Conservation (phyloP, 1,284 basidiomycete species). For the Austroboletus olivaceoglutinosus region DNA sequence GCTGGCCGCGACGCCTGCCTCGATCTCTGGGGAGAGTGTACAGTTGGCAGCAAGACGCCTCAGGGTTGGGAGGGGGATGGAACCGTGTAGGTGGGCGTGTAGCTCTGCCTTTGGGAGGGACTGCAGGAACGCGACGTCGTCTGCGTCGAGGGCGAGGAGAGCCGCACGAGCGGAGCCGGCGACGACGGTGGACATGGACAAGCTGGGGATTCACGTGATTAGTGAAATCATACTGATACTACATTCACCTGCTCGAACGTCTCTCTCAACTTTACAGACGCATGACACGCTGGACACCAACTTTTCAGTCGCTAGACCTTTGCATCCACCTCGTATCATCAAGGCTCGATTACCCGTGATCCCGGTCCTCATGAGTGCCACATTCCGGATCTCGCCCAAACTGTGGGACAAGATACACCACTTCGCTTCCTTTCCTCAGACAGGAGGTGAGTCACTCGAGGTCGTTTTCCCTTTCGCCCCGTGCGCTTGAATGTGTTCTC, state of each 20-base stretch:
- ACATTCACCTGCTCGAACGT: neutral
- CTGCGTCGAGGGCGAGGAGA: constrained; percentile 47
- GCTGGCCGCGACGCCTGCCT: constrained; percentile 10
- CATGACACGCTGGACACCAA: constrained; percentile 8
- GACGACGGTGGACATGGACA: constrained; percentile 5
- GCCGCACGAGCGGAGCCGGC: constrained; percentile 41
- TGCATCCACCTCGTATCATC: neutral
- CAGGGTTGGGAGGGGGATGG: constrained; percentile 66
- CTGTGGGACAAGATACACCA: constrained; percentile 94
- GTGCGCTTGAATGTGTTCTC: neutral
- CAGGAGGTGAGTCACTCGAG: constrained; percentile 61
- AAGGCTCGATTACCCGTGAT: neutral
- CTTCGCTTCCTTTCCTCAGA: constrained; percentile 93
- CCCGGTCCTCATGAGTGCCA: constrained; percentile 23
- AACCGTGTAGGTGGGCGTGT: constrained; percentile 82
- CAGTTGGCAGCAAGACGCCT: constrained; percentile 61
- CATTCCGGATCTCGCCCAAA: constrained; percentile 73
- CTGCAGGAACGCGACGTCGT: constrained; percentile 58
- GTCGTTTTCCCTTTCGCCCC: neutral
- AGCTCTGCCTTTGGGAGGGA: constrained; percentile 74
- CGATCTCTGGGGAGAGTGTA: constrained; percentile 16
- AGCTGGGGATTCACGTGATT: constrained; percentile 20
- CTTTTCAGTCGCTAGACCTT: neutral
- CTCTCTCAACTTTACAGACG: constrained; percentile 1
- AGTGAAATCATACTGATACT: neutral